phyloP scores from a whole-genome alignment of 2,329 filamentous ascomycete species.

The Cyclaneusma minus region DNA sequence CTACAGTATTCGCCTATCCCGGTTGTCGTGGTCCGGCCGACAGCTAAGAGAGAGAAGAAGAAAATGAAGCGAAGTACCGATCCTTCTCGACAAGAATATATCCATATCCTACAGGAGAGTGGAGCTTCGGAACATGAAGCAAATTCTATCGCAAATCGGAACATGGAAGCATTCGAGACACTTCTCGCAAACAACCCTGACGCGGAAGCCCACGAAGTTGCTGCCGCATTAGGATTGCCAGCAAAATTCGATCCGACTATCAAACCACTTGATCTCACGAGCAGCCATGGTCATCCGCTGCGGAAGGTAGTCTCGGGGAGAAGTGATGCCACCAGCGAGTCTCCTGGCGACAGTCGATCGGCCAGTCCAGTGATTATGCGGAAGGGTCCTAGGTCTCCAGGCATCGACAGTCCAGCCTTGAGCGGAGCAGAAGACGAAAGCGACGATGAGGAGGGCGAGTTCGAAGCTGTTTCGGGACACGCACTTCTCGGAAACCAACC shows the following conservation, averaged over 20 bases:
- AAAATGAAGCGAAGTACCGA: conserved; percentile 53
- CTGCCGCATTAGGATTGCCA: conserved; percentile 44
- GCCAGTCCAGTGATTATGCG: conserved; percentile 21
- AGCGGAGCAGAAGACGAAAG: conserved; percentile 21
- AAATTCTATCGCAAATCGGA: conserved; percentile 9
- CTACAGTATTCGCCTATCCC: conserved; percentile 60
- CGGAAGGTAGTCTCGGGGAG: conserved; percentile 13
- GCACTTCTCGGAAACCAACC: conserved; percentile 9
- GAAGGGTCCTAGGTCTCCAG: conserved; percentile 25
- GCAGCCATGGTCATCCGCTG: conserved; percentile 5
- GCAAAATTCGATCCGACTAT: conserved; percentile 48
- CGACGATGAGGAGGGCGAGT: conserved; percentile 21
- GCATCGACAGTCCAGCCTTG: conserved; percentile 12
- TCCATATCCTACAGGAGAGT: conserved; percentile 47
- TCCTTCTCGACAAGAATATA: conserved; percentile 45
- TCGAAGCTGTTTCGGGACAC: conserved; percentile 15
- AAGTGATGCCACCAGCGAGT: conserved; percentile 10
- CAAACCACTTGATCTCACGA: conserved; percentile 31
- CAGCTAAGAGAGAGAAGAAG: conserved; percentile 54
- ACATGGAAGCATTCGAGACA: conserved; percentile 10
- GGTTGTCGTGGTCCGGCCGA: conserved; percentile 58
- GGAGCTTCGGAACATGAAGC: conserved; percentile 19
- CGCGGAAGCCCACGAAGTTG: conserved; percentile 49
- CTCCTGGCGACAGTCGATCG: conserved; percentile 18
- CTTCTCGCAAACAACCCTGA: conserved; percentile 24